These are phyloP conservation scores for Phytophthora foliorum DNA, from an alignment of 352 stramenopile species.

Conservation along the genomic window DNA sequence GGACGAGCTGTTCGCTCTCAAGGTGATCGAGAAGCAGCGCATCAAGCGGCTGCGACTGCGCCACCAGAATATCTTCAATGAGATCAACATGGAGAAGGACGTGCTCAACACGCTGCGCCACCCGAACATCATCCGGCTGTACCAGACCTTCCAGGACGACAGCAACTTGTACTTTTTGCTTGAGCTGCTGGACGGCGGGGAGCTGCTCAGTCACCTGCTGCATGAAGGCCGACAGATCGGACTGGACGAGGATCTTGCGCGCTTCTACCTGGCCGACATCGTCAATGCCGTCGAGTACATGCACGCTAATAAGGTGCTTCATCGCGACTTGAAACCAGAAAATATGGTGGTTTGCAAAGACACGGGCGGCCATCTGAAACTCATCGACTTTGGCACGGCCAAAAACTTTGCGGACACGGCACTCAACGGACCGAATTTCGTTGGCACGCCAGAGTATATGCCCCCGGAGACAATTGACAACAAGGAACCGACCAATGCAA, in stretches of 20 bases:
- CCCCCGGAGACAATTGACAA: conserved; percentile 88
- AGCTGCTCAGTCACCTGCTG: conserved; percentile 94
- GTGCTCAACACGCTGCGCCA: conserved; percentile 92
- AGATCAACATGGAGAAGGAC: conserved; percentile 98
- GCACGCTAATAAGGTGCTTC: conserved; percentile 93
- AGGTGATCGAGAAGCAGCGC: conserved; percentile 95
- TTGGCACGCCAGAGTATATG: conserved; percentile 93
- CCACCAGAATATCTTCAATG: conserved; percentile 98
- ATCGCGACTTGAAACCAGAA: conserved; percentile 96
- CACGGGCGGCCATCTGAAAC: conserved; percentile 64
- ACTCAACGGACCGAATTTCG: conserved; percentile 88
- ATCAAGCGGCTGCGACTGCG: conserved; percentile 90
- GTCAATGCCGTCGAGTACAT: conserved; percentile 95
- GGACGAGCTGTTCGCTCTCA: conserved; percentile 95
- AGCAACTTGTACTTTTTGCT: conserved; percentile 97
- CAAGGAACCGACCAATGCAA: conserved; percentile 65
- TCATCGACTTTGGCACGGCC: conserved; percentile 89
- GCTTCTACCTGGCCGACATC: conserved; percentile 91
- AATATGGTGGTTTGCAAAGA: conserved; percentile 93
- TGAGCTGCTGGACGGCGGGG: conserved; percentile 92
- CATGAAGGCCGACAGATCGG: conserved; percentile 80
- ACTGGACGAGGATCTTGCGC: conserved; percentile 77
- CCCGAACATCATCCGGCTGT: conserved; percentile 94
- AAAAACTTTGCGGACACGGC: conserved; percentile 70
- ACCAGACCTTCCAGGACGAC: conserved; percentile 97